Evolutionary conservation across 31 red algal species (phyloP).

Genomic region (Porphyra umbilicalis): DNA sequence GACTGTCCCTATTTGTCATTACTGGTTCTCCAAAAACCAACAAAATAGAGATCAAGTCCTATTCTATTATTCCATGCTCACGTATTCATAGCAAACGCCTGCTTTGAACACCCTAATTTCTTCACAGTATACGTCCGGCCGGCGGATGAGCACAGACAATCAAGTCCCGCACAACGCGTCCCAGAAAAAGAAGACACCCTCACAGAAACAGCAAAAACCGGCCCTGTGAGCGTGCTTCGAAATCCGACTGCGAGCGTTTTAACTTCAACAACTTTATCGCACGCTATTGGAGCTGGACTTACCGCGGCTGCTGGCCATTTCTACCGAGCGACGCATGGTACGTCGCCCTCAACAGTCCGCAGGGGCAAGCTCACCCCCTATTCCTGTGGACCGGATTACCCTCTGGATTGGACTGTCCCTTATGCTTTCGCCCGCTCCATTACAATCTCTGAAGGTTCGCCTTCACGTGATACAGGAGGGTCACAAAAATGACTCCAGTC

Average conservation of each 20-base stretch:
- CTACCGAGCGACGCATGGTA: no score
- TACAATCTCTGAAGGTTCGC: no score
- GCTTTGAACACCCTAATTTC: constrained; percentile 80
- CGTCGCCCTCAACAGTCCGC: no score
- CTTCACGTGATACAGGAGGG: no score
- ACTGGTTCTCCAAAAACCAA: constrained; percentile 33
- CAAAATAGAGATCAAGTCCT: constrained; percentile 39
- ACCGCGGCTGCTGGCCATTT: constrained; percentile 18
- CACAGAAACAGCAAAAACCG: no score
- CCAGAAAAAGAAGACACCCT: background rate
- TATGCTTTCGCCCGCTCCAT: no score
- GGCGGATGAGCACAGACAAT: background rate
- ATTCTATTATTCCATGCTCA: constrained; percentile 90
- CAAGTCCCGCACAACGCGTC: background rate
- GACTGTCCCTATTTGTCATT: constrained; percentile 75
- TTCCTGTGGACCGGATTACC: no score
- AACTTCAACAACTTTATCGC: constrained; percentile 30
- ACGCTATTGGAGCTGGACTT: constrained; percentile 25
- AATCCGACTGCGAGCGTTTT: constrained; percentile 30
- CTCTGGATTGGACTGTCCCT: no score
- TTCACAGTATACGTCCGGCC: constrained; percentile 23
- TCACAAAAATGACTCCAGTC: no score
- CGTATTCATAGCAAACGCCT: constrained; percentile 47
- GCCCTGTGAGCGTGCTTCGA: background rate
- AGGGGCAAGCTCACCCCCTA: no score